Base-by-base conservation (phyloP, 495 filamentous ascomycete species). In the Parmelia sp. region DNA sequence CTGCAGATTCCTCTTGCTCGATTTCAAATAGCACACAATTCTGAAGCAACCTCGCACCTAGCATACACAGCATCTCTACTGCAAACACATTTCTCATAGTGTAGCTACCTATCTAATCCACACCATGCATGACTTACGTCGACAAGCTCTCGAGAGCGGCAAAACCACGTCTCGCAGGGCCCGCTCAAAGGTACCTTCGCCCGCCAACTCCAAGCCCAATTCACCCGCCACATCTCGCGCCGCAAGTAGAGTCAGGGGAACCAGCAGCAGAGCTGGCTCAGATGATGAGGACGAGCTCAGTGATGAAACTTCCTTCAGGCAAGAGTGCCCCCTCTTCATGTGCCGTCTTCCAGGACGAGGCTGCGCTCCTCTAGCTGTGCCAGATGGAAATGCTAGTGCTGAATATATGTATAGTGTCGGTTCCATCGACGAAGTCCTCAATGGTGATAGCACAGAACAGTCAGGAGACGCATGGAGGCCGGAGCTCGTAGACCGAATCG, bases 81-180 rank as follows among this genome's bases (percentile, higher is more conserved):
- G 3, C 19, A 10, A 33, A 21, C 14, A 55, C 4, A 10, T 55
- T 33, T 12, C 15, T 17, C 4, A 33, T 25, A n/a, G 31, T n/a
- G n/a, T n/a, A n/a, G n/a, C n/a, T n/a, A n/a, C n/a, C 40, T 58
- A 11, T 36, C 55, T 19, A 49, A 27, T 31, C 19, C 35, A 23
- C 33, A 49, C 68, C 45, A 92, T 91, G 89, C 86, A 81, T 72
- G 87, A 90, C 70, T 83, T 97, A 61, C 84, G 90, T 70, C 87
- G 92, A 72, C 90, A 90, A 73, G 91, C 89, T 40, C 81, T 90
- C 31, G 89, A 92, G 79, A 90, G 87, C 77, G 86, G 86, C 73
- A 98, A 98, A 80, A 98, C 93, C 42, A 81, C 94, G 58, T 97
- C 94, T 42, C 86, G 88, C 71, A 96, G 96, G 77, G 92, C 92